Percentiles rank a stretch among this genome's conserved stretches.
Conservation (phyloP, 768 basidiomycete species). For the Hypholoma fasciculare region DNA sequence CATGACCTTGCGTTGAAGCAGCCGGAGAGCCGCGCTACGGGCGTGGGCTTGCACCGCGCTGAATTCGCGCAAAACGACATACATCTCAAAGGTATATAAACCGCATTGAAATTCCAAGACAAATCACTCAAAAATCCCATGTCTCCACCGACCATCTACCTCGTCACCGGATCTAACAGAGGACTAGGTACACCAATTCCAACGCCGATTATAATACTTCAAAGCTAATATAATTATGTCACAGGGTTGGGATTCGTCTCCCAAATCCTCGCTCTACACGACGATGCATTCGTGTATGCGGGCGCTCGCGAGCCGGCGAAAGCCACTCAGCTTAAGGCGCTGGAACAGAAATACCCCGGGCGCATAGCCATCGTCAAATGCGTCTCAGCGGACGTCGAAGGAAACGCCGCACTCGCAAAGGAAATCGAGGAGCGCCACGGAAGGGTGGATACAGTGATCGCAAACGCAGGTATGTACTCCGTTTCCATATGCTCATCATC, state of each 20-base stretch:
- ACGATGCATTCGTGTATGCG: conserved; percentile 1
- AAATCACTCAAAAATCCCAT: no score
- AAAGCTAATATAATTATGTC: no score
- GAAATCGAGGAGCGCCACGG: not conserved
- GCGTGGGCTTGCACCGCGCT: no score
- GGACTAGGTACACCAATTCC: no score
- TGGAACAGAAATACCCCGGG: not conserved
- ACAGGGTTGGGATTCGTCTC: conserved; percentile 1
- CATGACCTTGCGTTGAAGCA: no score
- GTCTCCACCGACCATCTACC: no score
- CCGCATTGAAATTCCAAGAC: no score
- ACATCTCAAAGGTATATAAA: no score
- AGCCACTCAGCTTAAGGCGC: not conserved
- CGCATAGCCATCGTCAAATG: not conserved
- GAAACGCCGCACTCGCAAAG: not conserved
- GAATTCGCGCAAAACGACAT: no score
- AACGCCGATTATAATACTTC: no score
- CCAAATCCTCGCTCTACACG: not conserved
- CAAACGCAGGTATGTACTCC: not conserved
- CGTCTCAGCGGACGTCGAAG: not conserved
- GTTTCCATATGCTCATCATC: not conserved
- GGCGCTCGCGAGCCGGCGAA: not conserved
- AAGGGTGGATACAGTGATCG: not conserved
- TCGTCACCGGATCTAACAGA: not conserved
- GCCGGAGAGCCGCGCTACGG: no score